A percentile compares a stretch with the other conserved stretches of the same genome.
Conservation (phyloP, 768 basidiomycete species). For the Wakefieldia striispora region DNA sequence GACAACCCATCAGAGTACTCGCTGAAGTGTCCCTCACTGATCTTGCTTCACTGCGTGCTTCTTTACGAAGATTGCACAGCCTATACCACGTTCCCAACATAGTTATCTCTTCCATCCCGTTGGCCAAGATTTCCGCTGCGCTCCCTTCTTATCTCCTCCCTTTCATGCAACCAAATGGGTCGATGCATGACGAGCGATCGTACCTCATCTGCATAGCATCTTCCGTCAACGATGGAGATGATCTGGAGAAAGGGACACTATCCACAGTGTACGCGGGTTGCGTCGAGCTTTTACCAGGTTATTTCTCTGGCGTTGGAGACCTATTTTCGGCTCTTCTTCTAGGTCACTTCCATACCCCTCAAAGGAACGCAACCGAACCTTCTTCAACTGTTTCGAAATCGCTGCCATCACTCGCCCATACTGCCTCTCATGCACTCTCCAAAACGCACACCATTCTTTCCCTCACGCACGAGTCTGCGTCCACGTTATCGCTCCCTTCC, state of each 20-base stretch:
- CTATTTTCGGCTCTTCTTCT: slow-evolving; percentile 92
- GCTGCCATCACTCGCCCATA: slow-evolving; percentile 29
- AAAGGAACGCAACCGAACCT: neutral
- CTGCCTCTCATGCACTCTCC: slow-evolving; percentile 64
- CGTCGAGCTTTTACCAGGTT: slow-evolving; percentile 80
- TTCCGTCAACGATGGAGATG: slow-evolving; percentile 33
- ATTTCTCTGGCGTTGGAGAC: slow-evolving; percentile 97
- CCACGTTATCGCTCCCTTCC: slow-evolving; percentile 46
- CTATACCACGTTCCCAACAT: slow-evolving; percentile 77
- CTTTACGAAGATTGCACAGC: slow-evolving; percentile 74
- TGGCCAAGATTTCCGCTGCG: slow-evolving; percentile 56
- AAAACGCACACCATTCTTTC: slow-evolving; percentile 73
- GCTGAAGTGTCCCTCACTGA: slow-evolving; percentile 72
- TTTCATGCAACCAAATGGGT: neutral
- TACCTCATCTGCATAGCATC: slow-evolving; percentile 84
- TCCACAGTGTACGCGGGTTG: slow-evolving; percentile 64
- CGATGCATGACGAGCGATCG: slow-evolving; percentile 28
- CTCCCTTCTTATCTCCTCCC: slow-evolving; percentile 49
- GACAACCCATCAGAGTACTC: slow-evolving; percentile 52
- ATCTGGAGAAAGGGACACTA: slow-evolving; percentile 9
- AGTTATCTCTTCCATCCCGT: slow-evolving; percentile 87
- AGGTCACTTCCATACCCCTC: slow-evolving; percentile 60
- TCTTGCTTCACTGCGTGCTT: slow-evolving; percentile 59
- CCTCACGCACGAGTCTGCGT: slow-evolving; percentile 57
- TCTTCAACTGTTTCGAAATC: slow-evolving; percentile 7